Evolutionary conservation across 2,329 filamentous ascomycete genomes (phyloP).

Genomic region (Pyricularia pennisetigena): DNA sequence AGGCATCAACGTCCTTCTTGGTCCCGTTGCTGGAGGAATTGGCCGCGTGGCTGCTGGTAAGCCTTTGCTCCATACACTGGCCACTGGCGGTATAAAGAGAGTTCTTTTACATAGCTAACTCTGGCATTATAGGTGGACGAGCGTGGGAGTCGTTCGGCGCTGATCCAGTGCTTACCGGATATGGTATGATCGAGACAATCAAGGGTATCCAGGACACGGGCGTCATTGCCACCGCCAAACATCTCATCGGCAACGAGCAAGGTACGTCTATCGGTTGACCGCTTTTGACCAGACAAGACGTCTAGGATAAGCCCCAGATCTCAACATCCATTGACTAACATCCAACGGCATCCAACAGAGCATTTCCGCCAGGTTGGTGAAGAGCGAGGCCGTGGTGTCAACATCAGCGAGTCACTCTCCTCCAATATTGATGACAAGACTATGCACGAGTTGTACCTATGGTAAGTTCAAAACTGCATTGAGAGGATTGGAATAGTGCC

Average conservation of each 20-base stretch:
- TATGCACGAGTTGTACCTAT: constrained; percentile 52
- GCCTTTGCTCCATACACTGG: background rate
- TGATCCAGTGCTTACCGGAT: constrained; percentile 65
- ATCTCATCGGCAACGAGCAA: constrained; percentile 62
- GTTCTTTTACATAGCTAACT: background rate
- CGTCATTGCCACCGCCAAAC: constrained; percentile 70
- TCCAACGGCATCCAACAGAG: constrained; percentile 29
- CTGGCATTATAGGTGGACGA: constrained; percentile 52
- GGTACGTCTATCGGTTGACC: constrained; percentile 18
- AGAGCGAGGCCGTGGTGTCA: constrained; percentile 46
- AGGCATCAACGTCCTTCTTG: constrained; percentile 64
- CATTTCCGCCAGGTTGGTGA: constrained; percentile 59
- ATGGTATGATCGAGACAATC: constrained; percentile 63
- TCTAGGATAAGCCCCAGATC: too few species aligned
- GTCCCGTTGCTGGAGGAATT: constrained; percentile 63
- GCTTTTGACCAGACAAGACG: background rate
- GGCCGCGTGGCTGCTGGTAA: constrained; percentile 33
- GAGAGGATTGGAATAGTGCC: background rate
- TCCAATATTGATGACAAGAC: constrained; percentile 49
- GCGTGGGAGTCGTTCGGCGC: constrained; percentile 66
- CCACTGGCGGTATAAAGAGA: background rate
- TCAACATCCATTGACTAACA: constrained; percentile 10
- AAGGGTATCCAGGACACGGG: constrained; percentile 73
- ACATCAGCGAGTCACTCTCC: constrained; percentile 47
- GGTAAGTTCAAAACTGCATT: constrained; percentile 19